Evolutionary conservation across 2,329 filamentous ascomycete species (phyloP), one percentile per base, ranked within the genome.

Genomic region (Microsporum audouinii): DNA sequence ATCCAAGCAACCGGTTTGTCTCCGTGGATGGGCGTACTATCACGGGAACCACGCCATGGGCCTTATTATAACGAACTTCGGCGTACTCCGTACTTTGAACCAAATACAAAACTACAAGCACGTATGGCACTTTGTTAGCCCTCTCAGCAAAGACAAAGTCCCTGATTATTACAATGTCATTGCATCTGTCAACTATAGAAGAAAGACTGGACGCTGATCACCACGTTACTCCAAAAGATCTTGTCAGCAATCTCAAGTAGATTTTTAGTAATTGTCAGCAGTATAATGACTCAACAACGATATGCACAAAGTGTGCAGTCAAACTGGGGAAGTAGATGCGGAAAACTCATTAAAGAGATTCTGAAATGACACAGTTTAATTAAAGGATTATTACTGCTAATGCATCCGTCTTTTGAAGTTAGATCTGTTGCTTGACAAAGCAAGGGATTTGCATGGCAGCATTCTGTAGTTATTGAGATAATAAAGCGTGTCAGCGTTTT

Each of bases 101-200:
- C 89, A 96, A 70, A 84, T 97, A 74, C 91, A 96, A 72, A 97
- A 96, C 72, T 91, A 96, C 76, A 86, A 86, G 67, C 87, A 88
- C 6, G 88, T 91, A 0, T 99, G 94, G 94, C 94, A 94, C 0
- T 99, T 99, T 79, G 82, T 94, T 39, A 84, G 90, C 29, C 92
- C 94, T 0, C 94, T 99, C 66, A 96, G 95, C 72, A 86, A 88
- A 66, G 94, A 99, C 68, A 94, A 97, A 66, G 94, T 99, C 0
- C 86, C 90, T 17, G 94, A 97, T 73, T 99, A 99, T 77, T 97
- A 97, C 78, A 89, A 96, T 62, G 91, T 97, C 64, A 99, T 99
- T 97, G 94, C 94, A 96, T 71, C 80, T 96, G 57, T 86, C 84
- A 56, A 96, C 91, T 23, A 97, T 99, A 92, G 94, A 97, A 75